phyloP scores from a whole-genome alignment of 768 basidiomycete genomes.

The Guyanaporus albipodus region DNA sequence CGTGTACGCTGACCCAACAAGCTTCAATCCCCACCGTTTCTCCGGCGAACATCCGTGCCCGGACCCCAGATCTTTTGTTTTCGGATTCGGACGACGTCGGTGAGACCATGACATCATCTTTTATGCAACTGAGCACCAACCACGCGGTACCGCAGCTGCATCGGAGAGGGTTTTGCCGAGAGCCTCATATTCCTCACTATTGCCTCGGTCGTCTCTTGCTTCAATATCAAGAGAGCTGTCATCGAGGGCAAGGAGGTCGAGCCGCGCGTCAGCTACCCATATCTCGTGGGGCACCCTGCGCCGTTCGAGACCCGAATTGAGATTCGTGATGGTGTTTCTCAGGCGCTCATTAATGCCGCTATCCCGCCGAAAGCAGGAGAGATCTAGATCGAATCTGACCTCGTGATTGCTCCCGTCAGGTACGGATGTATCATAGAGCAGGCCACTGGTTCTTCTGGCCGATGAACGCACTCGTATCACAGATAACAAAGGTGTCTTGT shows the following conservation, averaged over 20 bases:
- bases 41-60: not conserved
- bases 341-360: not conserved
- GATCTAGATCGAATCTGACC: too few relatives aligned
- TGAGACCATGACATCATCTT: not conserved
- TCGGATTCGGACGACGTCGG: constrained; percentile 6
- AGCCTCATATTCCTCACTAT: not conserved
- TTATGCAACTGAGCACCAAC: not conserved
- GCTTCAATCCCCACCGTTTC: not conserved
- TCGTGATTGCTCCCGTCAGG: too few relatives aligned
- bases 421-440: too few relatives aligned
- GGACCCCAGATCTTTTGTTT: not conserved
- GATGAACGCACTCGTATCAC: too few relatives aligned
- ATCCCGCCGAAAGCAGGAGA: too few relatives aligned
- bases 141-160: not conserved
- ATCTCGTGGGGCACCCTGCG: not conserved
- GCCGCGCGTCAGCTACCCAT: constrained; percentile 1
- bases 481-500: too few relatives aligned
- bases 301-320: not conserved
- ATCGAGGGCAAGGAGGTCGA: not conserved
- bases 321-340: not conserved
- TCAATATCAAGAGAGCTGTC: not conserved
- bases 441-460: too few relatives aligned
- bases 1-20: constrained; percentile 1
- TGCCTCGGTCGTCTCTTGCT: not conserved
- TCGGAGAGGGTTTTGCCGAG: constrained; percentile 1